Conservation (phyloP, 1,284 basidiomycete species). For the Rhodotorula mucilaginosa region DNA sequence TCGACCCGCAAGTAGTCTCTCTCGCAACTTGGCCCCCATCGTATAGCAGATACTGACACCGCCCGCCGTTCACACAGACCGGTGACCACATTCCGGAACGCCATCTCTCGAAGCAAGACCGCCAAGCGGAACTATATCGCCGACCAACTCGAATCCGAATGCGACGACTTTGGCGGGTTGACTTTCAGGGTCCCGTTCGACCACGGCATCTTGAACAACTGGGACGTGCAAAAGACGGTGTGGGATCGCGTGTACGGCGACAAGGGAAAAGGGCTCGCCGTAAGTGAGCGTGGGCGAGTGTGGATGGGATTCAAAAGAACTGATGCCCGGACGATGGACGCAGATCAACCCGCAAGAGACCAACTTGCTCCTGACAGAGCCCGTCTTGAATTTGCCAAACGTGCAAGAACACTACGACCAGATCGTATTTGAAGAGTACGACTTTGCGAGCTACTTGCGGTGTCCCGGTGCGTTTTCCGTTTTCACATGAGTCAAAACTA, state of each 20-base stretch:
- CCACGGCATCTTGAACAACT: constrained; percentile 82
- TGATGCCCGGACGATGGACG: background rate
- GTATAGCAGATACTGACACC: background rate
- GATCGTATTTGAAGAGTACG: constrained; percentile 93
- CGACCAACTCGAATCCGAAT: constrained; percentile 67
- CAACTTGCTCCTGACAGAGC: constrained; percentile 82
- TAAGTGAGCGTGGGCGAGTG: background rate
- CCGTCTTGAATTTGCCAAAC: constrained; percentile 87
- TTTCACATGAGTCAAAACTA: background rate
- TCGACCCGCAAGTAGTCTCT: background rate
- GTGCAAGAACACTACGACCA: constrained; percentile 88
- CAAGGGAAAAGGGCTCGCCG: constrained; percentile 21
- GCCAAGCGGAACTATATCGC: constrained; percentile 76
- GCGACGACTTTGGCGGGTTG: constrained; percentile 72
- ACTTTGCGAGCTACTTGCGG: constrained; percentile 77
- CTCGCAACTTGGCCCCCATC: no score
- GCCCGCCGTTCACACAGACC: background rate
- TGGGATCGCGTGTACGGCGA: constrained; percentile 82
- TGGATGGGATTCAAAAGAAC: background rate
- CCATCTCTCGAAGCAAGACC: constrained; percentile 72
- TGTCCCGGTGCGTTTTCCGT: constrained; percentile 64
- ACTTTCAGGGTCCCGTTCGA: constrained; percentile 80
- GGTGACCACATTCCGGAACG: constrained; percentile 62
- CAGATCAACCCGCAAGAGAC: constrained; percentile 54
- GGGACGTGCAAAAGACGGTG: constrained; percentile 86